Base-by-base conservation (phyloP, 345 rosid genomes). In the Excoecaria cochinchinensis region DNA sequence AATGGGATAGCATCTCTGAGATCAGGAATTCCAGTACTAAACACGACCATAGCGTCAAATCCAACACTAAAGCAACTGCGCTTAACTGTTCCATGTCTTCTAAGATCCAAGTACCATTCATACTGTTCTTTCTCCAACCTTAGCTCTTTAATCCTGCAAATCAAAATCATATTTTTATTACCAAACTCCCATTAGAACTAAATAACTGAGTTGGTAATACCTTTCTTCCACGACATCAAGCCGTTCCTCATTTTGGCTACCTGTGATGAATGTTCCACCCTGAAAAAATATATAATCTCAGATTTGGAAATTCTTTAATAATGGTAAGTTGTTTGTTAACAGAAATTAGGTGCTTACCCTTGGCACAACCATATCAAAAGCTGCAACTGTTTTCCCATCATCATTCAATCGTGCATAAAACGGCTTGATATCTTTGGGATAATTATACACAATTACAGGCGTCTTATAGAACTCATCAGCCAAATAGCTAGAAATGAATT, bases 191-290 rank as follows among this genome's bases (percentile, higher is more conserved):
- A 4, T 44, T 44, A 44, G 9, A 4, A 44, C 10, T 44, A 44
- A 44, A 6, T 6, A 10, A 6, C 48, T 6, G 9, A 8, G 10
- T 44, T 44, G 10, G 5, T 15, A 25, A 77, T 77, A 89, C 97
- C 93, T 95, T 50, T 74, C 39, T 67, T 75, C 70, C 24, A 95
- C 72, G 57, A 71, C 51, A 60, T 85, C 82, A 46, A 90, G 15
- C 39, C 98, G 89, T 79, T 92, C 98, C 82, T 95, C 99, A 50
- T 80, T 90, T 84, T 95, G 97, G 90, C 91, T 82, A 42, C 99
- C 98, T 1, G 86, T 73, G 76, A 92, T 85, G 71, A 92, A 47
- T 75, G 73, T 79, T 38, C 99, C 99, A 38, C 87, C 85, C 98
- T 94, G 85, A 82, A 74, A 83, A 76, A 15, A 62, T 31, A 31